These are phyloP conservation scores for Pichia deserticola DNA, from an alignment of 805 yeast genomes.

Conservation along the genomic window DNA sequence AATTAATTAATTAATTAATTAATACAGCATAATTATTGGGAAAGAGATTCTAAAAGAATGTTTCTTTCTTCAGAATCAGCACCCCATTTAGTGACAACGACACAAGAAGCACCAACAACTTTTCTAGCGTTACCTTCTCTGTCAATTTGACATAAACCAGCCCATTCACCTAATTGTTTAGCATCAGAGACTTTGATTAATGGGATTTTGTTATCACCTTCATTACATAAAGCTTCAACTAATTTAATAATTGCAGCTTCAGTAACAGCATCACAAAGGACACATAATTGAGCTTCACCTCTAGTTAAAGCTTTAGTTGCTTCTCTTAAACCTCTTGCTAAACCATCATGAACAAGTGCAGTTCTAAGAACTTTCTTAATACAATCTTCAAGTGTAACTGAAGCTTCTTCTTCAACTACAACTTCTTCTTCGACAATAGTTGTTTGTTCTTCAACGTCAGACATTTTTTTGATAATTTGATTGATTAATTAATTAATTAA, in stretches of 20 bases:
- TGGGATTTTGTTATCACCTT: slow-evolving; percentile 93
- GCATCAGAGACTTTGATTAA: slow-evolving; percentile 99
- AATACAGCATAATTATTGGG: slow-evolving; percentile 58
- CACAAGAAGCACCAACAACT: slow-evolving; percentile 99
- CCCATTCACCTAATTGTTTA: slow-evolving; percentile 99
- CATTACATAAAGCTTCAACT: slow-evolving; percentile 99
- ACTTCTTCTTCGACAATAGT: slow-evolving; percentile 71
- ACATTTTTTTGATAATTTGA: slow-evolving; percentile 37
- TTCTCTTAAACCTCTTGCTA: slow-evolving; percentile 99
- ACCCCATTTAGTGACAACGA: slow-evolving; percentile 99
- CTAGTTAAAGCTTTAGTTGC: slow-evolving; percentile 97
- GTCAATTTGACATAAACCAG: slow-evolving; percentile 99
- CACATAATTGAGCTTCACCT: slow-evolving; percentile 97
- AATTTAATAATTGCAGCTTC: slow-evolving; percentile 95
- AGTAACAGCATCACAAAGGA: slow-evolving; percentile 96
- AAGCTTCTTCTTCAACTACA: slow-evolving; percentile 77
- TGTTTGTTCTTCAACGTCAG: slow-evolving; percentile 89
- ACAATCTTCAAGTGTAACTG: slow-evolving; percentile 96
- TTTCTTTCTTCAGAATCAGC: slow-evolving; percentile 96
- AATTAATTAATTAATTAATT: slow-evolving; percentile 1
- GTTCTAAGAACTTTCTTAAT: slow-evolving; percentile 96
- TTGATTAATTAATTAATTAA: too few relatives aligned
- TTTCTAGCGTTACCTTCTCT: slow-evolving; percentile 99
- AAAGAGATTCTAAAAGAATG: slow-evolving; percentile 92
- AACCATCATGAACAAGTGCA: slow-evolving; percentile 97